Evolutionary conservation across 2,329 filamentous ascomycete genomes (phyloP).

Genomic region (Ploettnerulaceae sp.): DNA sequence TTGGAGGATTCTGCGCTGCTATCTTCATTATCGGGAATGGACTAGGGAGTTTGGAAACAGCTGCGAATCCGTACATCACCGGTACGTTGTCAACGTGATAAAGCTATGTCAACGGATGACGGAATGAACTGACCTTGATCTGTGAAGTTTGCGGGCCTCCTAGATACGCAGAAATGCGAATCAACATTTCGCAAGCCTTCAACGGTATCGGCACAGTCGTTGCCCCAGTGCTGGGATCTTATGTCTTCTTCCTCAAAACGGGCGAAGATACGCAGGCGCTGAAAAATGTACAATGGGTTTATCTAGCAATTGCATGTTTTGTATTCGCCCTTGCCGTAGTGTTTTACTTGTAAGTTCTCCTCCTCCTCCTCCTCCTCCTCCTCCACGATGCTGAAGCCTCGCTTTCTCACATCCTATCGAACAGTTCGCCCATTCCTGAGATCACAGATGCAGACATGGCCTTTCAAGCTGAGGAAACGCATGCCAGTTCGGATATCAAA

Average conservation of each 20-base stretch:
- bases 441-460: conserved; percentile 59
- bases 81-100: conserved; percentile 42
- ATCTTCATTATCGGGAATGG: conserved; percentile 73
- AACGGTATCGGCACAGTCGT: conserved; percentile 64
- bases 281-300: conserved; percentile 59
- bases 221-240: conserved; percentile 53
- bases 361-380: too few relatives aligned
- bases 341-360: conserved; percentile 52
- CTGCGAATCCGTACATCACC: conserved; percentile 66
- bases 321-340: conserved; percentile 51
- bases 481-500: conserved; percentile 40
- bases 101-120: too few relatives aligned
- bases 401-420: too few relatives aligned
- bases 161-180: conserved; percentile 66
- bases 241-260: conserved; percentile 56
- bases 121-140: neutral
- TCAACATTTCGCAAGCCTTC: conserved; percentile 69
- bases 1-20: conserved; percentile 71
- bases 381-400: neutral
- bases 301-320: conserved; percentile 57
- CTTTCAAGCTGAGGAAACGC: conserved; percentile 37
- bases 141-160: conserved; percentile 63
- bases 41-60: conserved; percentile 70
- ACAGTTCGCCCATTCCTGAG: conserved; percentile 37
- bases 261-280: conserved; percentile 45